Conservation (phyloP, 2,329 filamentous ascomycete genomes). For the Kalmusia sp. region DNA sequence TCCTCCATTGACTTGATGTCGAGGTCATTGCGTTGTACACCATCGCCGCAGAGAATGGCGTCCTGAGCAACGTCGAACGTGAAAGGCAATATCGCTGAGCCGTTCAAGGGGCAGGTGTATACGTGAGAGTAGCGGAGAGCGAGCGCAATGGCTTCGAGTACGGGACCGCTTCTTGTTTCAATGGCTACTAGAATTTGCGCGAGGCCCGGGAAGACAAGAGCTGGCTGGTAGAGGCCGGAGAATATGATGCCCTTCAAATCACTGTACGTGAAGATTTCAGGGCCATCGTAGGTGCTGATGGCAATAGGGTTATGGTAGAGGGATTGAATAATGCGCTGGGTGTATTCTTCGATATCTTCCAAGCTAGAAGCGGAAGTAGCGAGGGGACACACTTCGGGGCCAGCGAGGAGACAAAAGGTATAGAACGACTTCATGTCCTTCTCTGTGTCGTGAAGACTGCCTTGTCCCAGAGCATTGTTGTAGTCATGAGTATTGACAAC, state of each 20-base stretch:
- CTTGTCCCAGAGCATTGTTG: slow-evolving; percentile 45
- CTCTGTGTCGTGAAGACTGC: slow-evolving; percentile 54
- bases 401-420: slow-evolving; percentile 52
- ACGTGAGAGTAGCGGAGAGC: slow-evolving; percentile 26
- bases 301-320: slow-evolving; percentile 51
- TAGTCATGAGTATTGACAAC: slow-evolving; percentile 51
- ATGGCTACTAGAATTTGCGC: slow-evolving; percentile 45
- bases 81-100: slow-evolving; percentile 14
- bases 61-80: slow-evolving; percentile 19
- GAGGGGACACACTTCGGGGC: slow-evolving; percentile 49
- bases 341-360: slow-evolving; percentile 44
- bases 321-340: slow-evolving; percentile 40
- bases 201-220: slow-evolving; percentile 39
- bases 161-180: slow-evolving; percentile 31
- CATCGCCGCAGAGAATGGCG: slow-evolving; percentile 51
- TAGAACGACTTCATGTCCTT: slow-evolving; percentile 54
- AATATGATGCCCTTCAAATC: slow-evolving; percentile 49
- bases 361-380: slow-evolving; percentile 41
- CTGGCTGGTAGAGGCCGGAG: slow-evolving; percentile 45
- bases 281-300: slow-evolving; percentile 33
- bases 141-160: slow-evolving; percentile 30
- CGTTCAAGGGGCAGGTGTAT: slow-evolving; percentile 36
- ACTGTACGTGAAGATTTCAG: slow-evolving; percentile 49
- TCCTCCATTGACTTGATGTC: slow-evolving; percentile 37
- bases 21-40: slow-evolving; percentile 37